Evolutionary conservation across 345 rosid genomes (phyloP), one percentile per base, ranked within the genome.

Genomic region (Eucalyptus cloeziana): DNA sequence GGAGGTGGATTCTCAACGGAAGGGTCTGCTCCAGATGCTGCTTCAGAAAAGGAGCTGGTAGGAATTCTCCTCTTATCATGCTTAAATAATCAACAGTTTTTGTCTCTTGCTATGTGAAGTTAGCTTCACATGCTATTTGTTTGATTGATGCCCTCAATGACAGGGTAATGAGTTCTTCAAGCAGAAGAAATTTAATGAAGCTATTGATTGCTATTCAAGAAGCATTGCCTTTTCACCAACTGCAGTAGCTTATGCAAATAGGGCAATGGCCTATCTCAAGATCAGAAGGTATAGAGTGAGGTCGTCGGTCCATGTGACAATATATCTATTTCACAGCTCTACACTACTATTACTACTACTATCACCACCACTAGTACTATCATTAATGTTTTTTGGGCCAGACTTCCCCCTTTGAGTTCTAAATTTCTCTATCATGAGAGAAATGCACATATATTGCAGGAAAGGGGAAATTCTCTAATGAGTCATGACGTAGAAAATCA

Each of bases 191-290:
- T 97, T 94, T 91, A 94, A 93, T 83, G 97, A 98, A 88, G 98
- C 99, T 49, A 94, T 97, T 47, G 96, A 94, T 81, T 98, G 97
- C 93, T 98, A 96, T 91, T 97, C 98, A 86, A 93, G 98, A 88
- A 97, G 99, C 92, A 94, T 98, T 91, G 98, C 97, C 37, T 89
- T 98, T 69, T 94, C 97, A 27, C 98, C 99, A 51, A 94, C 97
- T 49, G 97, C 98, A 19, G 96, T 98, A 19, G 94, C 98, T 87
- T 94, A 93, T 94, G 99, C 99, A 21, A 97, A 97, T 91, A 93
- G 98, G 54, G 99, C 97, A 19, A 98, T 98, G 98, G 95, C 98
- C 89, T 97, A 95, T 90, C 97, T 98, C 90, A 98, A 96, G 92
- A 91, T 96, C 91, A 95, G 86, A 93, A 96, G 95, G 98, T 91